Conservation (phyloP, 257 asterid species). For the Fraxinus excelsior region DNA sequence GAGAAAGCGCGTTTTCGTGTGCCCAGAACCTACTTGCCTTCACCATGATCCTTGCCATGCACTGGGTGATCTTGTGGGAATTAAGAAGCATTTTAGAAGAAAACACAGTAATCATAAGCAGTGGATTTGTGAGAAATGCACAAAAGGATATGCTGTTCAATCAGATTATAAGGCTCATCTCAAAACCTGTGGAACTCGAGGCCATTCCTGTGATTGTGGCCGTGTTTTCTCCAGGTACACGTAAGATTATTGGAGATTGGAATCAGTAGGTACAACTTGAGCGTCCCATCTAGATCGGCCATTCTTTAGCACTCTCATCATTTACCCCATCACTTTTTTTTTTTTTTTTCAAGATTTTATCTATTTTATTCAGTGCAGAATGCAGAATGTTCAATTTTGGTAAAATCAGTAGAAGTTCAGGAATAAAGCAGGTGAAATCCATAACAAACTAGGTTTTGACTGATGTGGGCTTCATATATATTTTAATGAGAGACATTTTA, state of each 20-base stretch:
- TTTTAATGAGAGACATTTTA: not conserved
- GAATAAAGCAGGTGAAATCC: not conserved
- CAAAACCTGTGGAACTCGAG: constrained; percentile 55
- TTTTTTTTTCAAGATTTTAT: too few relatives aligned
- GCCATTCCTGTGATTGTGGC: constrained; percentile 51
- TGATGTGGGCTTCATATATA: not conserved
- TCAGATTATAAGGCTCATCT: constrained; percentile 52
- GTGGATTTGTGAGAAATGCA: constrained; percentile 59
- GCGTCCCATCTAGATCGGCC: not conserved
- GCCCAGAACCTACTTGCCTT: constrained; percentile 55
- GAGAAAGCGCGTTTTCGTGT: constrained; percentile 47
- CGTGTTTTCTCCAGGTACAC: constrained; percentile 48
- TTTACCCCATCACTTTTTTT: too few relatives aligned
- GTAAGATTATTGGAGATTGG: not conserved
- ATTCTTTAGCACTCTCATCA: not conserved
- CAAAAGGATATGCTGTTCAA: constrained; percentile 51
- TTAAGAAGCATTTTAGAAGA: constrained; percentile 50
- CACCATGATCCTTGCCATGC: constrained; percentile 64
- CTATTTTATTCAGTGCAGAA: too few relatives aligned
- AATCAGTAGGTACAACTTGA: not conserved
- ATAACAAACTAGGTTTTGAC: not conserved
- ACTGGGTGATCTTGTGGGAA: constrained; percentile 56
- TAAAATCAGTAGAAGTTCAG: not conserved
- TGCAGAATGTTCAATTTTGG: too few relatives aligned
- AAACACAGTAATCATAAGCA: constrained; percentile 57